Conservation (phyloP, 163 green algal genomes). For the Prototheca stagnorum region DNA sequence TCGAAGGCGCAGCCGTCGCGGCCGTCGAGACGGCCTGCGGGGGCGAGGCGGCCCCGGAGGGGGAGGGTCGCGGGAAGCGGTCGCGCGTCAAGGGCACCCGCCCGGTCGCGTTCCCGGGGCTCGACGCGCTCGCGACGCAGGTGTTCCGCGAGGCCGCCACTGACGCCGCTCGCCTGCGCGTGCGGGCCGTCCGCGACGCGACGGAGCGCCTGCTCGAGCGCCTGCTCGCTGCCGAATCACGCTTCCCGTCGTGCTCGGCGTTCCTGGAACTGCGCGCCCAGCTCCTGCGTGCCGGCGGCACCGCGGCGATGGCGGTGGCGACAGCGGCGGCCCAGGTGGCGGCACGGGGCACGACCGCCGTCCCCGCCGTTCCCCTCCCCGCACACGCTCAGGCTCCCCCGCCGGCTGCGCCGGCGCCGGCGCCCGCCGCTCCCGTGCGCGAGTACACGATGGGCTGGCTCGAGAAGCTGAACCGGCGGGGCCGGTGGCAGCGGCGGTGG, state of each 20-base stretch:
- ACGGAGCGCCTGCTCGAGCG: not conserved
- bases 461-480: not conserved
- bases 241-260: too few species aligned
- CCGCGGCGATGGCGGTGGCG: too few species aligned
- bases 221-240: not conserved
- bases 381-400: not conserved
- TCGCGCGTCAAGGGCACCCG: too few species aligned
- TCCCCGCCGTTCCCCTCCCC: not conserved
- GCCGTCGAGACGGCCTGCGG: not conserved
- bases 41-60: not conserved
- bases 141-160: too few species aligned
- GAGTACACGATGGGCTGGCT: constrained; percentile 2
- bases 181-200: not conserved
- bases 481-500: constrained; percentile 3
- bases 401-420: not conserved
- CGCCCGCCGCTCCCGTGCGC: not conserved
- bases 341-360: not conserved
- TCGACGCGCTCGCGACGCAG: too few species aligned
- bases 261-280: too few species aligned
- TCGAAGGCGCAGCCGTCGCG: not conserved
- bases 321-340: too few species aligned
- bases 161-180: not conserved
- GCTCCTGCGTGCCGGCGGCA: too few species aligned
- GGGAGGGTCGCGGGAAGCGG: not conserved
- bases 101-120: too few species aligned